Percentiles rank a stretch among this genome's conserved stretches.
phyloP scores from a whole-genome alignment of 306 rosid species.

The Elaeagnus macrophylla region DNA sequence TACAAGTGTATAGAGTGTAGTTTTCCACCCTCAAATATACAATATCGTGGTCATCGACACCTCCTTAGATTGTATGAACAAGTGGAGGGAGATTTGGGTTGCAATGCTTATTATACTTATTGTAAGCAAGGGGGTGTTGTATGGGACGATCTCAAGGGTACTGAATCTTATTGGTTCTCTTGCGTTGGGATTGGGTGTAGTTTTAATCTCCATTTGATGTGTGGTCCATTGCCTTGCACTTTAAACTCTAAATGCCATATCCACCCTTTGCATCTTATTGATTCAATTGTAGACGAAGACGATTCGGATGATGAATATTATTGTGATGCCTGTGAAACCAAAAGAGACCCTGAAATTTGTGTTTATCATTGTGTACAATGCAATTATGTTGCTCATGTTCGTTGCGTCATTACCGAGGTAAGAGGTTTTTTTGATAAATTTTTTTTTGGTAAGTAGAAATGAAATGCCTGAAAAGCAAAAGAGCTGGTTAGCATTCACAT shows the following conservation, averaged over 20 bases:
- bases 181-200: not conserved
- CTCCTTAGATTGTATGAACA: not conserved
- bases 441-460: not conserved
- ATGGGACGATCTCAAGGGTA: not conserved
- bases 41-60: slow-evolving; percentile 1
- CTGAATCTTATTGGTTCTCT: not conserved
- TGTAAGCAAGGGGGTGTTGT: not conserved
- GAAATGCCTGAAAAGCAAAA: too few relatives aligned
- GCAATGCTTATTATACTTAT: not conserved
- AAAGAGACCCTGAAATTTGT: slow-evolving; percentile 4
- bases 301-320: slow-evolving; percentile 3
- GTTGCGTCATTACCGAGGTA: slow-evolving; percentile 10
- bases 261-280: slow-evolving; percentile 1
- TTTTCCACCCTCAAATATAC: not conserved
- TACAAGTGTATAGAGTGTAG: not conserved
- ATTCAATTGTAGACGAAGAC: slow-evolving; percentile 4
- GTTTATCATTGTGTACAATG: slow-evolving; percentile 9
- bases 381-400: not conserved
- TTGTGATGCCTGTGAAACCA: slow-evolving; percentile 7
- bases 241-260: slow-evolving; percentile 1
- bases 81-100: not conserved
- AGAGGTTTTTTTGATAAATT: not conserved
- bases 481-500: too few relatives aligned
- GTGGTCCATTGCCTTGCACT: slow-evolving; percentile 10
- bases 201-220: slow-evolving; percentile 7